Evolutionary conservation across 257 asterid species (phyloP).

Genomic region (Cynanchum wilfordii): DNA sequence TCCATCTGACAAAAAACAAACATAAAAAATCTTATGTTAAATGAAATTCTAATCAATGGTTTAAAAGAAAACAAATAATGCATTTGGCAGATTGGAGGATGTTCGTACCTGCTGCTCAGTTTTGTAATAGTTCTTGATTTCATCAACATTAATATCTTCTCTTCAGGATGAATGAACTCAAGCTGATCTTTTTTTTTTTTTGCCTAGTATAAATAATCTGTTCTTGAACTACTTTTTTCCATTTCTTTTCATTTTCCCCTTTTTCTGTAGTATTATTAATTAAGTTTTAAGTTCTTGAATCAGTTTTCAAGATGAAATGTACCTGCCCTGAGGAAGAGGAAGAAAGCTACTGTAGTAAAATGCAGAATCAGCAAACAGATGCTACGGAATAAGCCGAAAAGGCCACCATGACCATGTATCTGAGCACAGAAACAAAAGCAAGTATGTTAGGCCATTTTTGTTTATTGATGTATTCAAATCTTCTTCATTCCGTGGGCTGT

Average conservation of each 20-base stretch:
- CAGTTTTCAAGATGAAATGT: background rate
- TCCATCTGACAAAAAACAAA: background rate
- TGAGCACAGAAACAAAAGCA: slow-evolving; percentile 9
- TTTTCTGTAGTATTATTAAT: too few species aligned
- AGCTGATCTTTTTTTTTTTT: background rate
- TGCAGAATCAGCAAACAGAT: background rate
- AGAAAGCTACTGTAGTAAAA: background rate
- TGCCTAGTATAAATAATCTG: too few species aligned
- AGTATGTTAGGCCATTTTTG: background rate
- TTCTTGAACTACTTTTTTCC: background rate
- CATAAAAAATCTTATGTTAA: too few species aligned
- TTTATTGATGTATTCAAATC: too few species aligned
- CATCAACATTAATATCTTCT: background rate
- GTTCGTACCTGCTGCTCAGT: slow-evolving; percentile 20
- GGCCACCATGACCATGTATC: slow-evolving; percentile 40
- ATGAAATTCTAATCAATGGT: too few species aligned
- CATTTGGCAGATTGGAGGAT: background rate
- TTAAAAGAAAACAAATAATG: background rate
- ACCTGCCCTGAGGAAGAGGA: slow-evolving; percentile 1
- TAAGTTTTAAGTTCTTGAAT: background rate
- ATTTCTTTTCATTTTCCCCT: background rate
- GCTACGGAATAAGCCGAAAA: slow-evolving; percentile 27
- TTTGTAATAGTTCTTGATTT: background rate
- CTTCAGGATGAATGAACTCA: background rate
- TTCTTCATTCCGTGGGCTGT: too few species aligned